phyloP scores from a whole-genome alignment of 2,329 filamentous ascomycete genomes.

The Botrytis hyacinthi region DNA sequence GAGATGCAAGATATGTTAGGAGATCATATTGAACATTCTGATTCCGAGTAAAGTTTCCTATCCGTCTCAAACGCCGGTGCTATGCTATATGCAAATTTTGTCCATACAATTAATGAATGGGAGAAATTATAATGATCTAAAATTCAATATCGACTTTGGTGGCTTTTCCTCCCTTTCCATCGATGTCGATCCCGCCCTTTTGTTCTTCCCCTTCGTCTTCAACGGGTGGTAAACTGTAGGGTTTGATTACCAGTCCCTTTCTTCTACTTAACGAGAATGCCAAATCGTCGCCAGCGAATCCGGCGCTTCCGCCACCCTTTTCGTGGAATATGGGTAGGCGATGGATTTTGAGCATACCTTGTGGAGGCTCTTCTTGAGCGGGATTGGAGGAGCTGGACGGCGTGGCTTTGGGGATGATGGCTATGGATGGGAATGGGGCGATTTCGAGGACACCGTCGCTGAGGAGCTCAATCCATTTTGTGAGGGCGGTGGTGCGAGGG shows the following conservation, averaged over 20 bases:
- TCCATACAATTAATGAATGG: background rate
- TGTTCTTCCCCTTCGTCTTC: constrained; percentile 54
- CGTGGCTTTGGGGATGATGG: constrained; percentile 43
- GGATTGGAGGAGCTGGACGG: constrained; percentile 53
- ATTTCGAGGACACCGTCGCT: constrained; percentile 86
- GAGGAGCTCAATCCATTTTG: constrained; percentile 82
- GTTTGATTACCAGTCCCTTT: constrained; percentile 78
- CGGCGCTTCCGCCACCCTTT: constrained; percentile 75
- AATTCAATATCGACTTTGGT: constrained; percentile 40
- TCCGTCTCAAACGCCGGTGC: constrained; percentile 17
- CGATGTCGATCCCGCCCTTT: constrained; percentile 33
- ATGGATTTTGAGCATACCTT: constrained; percentile 83
- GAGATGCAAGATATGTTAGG: constrained; percentile 40
- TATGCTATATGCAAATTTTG: background rate
- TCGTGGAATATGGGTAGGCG: constrained; percentile 83
- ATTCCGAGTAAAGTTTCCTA: constrained; percentile 8
- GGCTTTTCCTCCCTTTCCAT: constrained; percentile 34
- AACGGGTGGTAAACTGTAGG: constrained; percentile 84
- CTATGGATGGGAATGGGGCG: constrained; percentile 64
- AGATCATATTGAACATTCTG: constrained; percentile 30
- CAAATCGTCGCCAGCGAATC: constrained; percentile 74
- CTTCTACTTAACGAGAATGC: constrained; percentile 84
- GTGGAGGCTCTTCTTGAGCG: constrained; percentile 68
- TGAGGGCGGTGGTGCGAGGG: constrained; percentile 70
- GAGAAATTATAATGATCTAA: constrained; percentile 20